Evolutionary conservation across 2,329 filamentous ascomycete genomes (phyloP), one percentile per base, ranked within the genome.

Genomic region (Plectosphaerella sp.): DNA sequence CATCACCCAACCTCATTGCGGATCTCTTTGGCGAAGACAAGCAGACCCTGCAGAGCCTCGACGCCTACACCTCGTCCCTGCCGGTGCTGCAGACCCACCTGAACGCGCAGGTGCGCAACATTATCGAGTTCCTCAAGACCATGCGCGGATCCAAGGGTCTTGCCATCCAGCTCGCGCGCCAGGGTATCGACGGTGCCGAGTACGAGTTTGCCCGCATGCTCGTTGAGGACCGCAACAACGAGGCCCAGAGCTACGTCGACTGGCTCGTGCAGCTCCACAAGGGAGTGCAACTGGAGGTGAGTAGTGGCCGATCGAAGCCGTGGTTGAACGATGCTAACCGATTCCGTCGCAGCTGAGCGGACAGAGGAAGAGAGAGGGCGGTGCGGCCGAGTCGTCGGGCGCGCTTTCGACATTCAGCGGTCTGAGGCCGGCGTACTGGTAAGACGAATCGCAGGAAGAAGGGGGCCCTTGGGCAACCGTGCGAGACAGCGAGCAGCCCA

Each of bases 241-340:
- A 99, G 73, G 94, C 94, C 36, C 92, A 96, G 72, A 96, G 89
- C 66, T 99, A 97, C 70, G 94, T 97, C 35, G 94, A 99, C 72
- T 99, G 94, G 94, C 77, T 99, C 63, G 94, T 99, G 53, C 89
- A 96, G 70, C 80, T 97, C 57, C 94, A 99, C 72, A 87, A 93
- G 62, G 86, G 89, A 60, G 94, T 99, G 58, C 92, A 96, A 67
- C 77, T 96, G 58, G 94, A 99, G 80, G 84, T 87, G 69, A 71
- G 80, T 43, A 4, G 10, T 9, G 4, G 46, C 37, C 37, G 15
- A 41, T 16, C 37, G 37, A 14, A 37, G 20, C 9, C 45, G 11
- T n/a, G 11, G 41, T 22, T 18, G 37, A 41, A 41, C 37, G 37
- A 39, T 43, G 24, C 57, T 55, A 47, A 50, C 56, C 28, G 22